A percentile compares a stretch with the other conserved stretches of the same genome.
These are phyloP conservation scores for Marchantia paleacea DNA, from an alignment of 225 moss, liverwort and hornwort genomes.

Conservation along the genomic window DNA sequence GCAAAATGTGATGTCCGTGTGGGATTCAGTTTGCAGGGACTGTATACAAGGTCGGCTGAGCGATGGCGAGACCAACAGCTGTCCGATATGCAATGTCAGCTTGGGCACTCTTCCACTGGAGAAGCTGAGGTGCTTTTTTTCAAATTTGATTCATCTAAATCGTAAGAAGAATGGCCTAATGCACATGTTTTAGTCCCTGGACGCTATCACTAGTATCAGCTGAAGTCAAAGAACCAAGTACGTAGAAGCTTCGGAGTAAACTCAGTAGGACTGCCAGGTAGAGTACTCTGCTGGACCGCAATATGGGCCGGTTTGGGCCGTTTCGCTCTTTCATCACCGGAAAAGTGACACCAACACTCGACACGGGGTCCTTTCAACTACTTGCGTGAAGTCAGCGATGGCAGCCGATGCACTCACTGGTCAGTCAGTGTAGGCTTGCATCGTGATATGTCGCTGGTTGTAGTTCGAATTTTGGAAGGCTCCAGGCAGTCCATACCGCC, in stretches of 20 bases:
- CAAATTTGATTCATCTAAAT: slow-evolving; percentile 11
- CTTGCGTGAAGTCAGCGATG: not conserved
- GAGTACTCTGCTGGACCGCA: not conserved
- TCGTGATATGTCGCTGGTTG: not conserved
- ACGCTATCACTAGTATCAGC: not conserved
- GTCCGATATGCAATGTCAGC: slow-evolving; percentile 90
- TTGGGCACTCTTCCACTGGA: slow-evolving; percentile 88
- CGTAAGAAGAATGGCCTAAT: not conserved
- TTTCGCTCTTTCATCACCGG: not conserved
- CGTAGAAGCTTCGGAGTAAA: not conserved
- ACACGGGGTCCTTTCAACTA: not conserved
- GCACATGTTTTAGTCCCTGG: not conserved
- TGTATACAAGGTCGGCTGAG: slow-evolving; percentile 76
- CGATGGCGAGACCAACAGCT: slow-evolving; percentile 84
- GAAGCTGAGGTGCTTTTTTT: slow-evolving; percentile 64
- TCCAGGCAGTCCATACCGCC: not conserved
- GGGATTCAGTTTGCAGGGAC: slow-evolving; percentile 60
- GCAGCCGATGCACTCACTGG: not conserved
- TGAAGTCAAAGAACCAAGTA: not conserved
- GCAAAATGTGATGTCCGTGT: slow-evolving; percentile 4
- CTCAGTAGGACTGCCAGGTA: not conserved
- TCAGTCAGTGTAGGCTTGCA: not conserved
- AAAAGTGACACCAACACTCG: not conserved
- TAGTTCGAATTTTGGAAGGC: not conserved
- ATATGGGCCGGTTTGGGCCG: not conserved